Conservation (phyloP, 352 stramenopile species). For the Phytophthora sp. region DNA sequence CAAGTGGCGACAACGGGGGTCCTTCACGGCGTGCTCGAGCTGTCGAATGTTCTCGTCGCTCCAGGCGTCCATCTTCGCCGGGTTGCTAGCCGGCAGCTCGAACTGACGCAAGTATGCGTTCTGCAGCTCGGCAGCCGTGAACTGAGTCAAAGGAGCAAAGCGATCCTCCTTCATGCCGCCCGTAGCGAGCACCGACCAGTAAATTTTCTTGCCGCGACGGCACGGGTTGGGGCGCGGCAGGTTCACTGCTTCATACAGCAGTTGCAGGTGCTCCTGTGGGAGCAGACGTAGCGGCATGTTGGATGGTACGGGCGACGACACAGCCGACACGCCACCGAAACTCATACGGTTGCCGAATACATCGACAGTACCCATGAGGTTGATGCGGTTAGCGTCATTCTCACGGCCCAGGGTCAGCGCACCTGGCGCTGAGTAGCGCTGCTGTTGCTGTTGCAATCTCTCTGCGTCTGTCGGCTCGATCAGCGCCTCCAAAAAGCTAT, state of each 20-base stretch:
- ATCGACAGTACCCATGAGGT: conserved; percentile 18
- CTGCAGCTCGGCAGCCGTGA: conserved; percentile 73
- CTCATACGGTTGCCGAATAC: conserved; percentile 34
- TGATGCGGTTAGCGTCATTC: conserved; percentile 28
- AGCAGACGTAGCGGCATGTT: conserved; percentile 53
- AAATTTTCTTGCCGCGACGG: conserved; percentile 75
- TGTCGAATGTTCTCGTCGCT: conserved; percentile 74
- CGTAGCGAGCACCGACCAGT: conserved; percentile 74
- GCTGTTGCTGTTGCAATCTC: conserved; percentile 39
- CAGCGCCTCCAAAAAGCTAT: conserved; percentile 64
- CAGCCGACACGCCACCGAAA: conserved; percentile 31
- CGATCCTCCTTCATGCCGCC: conserved; percentile 71
- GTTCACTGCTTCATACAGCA: conserved; percentile 80
- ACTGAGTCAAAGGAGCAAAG: conserved; percentile 61
- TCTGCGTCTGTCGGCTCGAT: conserved; percentile 50
- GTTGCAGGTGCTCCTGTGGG: conserved; percentile 55
- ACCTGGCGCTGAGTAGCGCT: conserved; percentile 26
- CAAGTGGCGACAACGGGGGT: conserved; percentile 72
- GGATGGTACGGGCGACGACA: conserved; percentile 26
- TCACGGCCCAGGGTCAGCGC: conserved; percentile 17
- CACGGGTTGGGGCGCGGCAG: conserved; percentile 74
- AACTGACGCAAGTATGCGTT: conserved; percentile 73
- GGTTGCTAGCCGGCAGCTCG: conserved; percentile 54
- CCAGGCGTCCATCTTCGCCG: conserved; percentile 67
- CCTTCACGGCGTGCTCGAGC: conserved; percentile 71